phyloP scores from a whole-genome alignment of 164 flowering plant genomes.

The Paratinospora sagittata region DNA sequence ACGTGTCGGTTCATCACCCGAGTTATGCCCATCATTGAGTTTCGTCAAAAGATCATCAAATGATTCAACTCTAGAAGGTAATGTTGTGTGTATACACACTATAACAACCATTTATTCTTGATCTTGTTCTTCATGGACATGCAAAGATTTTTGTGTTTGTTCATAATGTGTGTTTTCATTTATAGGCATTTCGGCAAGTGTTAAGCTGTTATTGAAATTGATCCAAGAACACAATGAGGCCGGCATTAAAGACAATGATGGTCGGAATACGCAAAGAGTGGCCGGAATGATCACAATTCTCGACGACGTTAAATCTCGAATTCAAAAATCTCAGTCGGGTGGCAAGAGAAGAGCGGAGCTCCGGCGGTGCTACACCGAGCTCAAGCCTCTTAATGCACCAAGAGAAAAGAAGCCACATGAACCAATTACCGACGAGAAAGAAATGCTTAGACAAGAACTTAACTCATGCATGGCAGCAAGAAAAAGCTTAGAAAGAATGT shows the following conservation, averaged over 20 bases:
- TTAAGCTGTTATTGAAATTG: slow-evolving; percentile 54
- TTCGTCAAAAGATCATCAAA: slow-evolving; percentile 8
- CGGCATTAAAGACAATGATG: slow-evolving; percentile 31
- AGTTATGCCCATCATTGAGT: slow-evolving; percentile 15
- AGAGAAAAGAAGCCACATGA: slow-evolving; percentile 27
- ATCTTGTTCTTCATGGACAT: not conserved
- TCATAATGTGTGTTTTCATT: not conserved
- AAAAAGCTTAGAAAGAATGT: slow-evolving; percentile 70
- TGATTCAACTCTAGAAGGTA: slow-evolving; percentile 33
- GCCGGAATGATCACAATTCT: slow-evolving; percentile 64
- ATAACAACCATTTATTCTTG: not conserved
- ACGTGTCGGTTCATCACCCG: slow-evolving; percentile 23
- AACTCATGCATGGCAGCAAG: slow-evolving; percentile 44
- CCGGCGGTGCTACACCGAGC: slow-evolving; percentile 53
- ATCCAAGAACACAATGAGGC: slow-evolving; percentile 62
- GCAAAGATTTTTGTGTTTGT: not conserved
- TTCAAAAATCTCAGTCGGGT: slow-evolving; percentile 41
- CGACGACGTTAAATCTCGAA: slow-evolving; percentile 48
- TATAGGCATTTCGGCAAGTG: slow-evolving; percentile 49
- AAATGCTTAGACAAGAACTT: slow-evolving; percentile 46
- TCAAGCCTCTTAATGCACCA: slow-evolving; percentile 22
- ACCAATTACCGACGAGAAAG: slow-evolving; percentile 37
- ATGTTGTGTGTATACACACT: not conserved
- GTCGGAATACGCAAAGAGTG: slow-evolving; percentile 41
- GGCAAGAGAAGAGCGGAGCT: slow-evolving; percentile 33